Base-by-base conservation (phyloP, 176 grass and related monocot genomes). In the Paspalum vaginatum region DNA sequence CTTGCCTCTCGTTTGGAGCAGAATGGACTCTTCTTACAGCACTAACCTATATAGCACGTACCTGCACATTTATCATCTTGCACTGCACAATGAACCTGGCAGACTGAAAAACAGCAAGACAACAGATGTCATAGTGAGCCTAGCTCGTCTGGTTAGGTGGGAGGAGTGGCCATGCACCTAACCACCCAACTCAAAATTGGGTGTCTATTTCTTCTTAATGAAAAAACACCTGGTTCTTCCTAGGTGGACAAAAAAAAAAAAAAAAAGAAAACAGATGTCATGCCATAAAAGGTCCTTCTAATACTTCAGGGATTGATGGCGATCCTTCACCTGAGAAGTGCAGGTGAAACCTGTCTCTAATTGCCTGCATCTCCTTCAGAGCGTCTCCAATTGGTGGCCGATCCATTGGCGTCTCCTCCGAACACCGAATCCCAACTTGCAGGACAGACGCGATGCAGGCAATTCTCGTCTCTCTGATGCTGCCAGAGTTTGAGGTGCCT, bases 391-490 rank as follows among this genome's bases (percentile, higher is more conserved):
- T 76, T 11, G 20, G n/a, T 1, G 6, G 0, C 0, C 73, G 73
- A 10, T 76, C 39, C 7, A 0, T 61, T 44, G 55, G 73, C 8
- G 8, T 11, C 21, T 76, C 13, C n/a, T 60, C 73, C 5, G 73
- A 76, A 26, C 73, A 76, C 2, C 7, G 17, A 26, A 76, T 24
- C 1, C 73, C 73, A 8, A 76, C 54, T 10, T 8, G 43, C 26
- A 81, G n/a, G 68, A 86, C 43, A 0, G 70, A 86, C 25, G 60
- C 5, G 24, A 75, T 12, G 61, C 61, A 81, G 8, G 77, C 41
- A 50, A 49, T 75, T 75, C 7, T 68, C 2, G 11, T 1, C 21
- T 54, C 42, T 76, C 50, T 57, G 21, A 7, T 83, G 8, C 39
- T 20, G 5, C 6, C 39, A 11, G 24, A 56, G 50, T 20, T 67